Conservation (phyloP, 495 filamentous ascomycete genomes). For the Aspergillus cristatus region DNA sequence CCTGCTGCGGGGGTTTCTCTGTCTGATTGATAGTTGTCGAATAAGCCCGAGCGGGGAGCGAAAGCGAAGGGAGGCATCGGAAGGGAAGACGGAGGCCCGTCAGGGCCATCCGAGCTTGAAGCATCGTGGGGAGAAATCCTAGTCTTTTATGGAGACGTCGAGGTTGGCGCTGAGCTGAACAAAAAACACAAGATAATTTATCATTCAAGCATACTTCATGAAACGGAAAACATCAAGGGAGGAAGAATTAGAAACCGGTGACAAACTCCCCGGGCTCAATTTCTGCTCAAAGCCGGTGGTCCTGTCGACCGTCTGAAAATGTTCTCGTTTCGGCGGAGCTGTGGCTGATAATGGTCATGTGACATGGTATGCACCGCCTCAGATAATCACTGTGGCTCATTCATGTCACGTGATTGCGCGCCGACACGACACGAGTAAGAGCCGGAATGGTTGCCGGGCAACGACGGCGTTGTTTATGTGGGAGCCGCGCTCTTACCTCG, state of each 20-base stretch:
- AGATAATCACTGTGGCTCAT: constrained; percentile 5
- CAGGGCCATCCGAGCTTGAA: constrained; percentile 56
- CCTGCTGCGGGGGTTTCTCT: constrained; percentile 23
- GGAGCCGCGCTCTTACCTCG: constrained; percentile 5
- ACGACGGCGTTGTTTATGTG: constrained; percentile 10
- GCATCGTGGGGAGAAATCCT: constrained; percentile 32
- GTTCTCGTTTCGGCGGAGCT: background rate
- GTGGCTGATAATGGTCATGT: constrained; percentile 3
- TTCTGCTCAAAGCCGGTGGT: constrained; percentile 1
- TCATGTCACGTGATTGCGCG: constrained; percentile 10
- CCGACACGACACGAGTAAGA: constrained; percentile 6
- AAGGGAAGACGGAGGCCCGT: constrained; percentile 41
- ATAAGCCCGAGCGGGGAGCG: constrained; percentile 41
- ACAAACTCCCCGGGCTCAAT: too few species aligned
- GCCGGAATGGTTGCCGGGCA: constrained; percentile 11
- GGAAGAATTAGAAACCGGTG: too few species aligned
- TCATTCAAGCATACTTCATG: too few species aligned
- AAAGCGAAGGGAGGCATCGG: constrained; percentile 27
- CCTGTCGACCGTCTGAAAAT: too few species aligned
- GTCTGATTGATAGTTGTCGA: constrained; percentile 37
- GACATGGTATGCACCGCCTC: constrained; percentile 10
- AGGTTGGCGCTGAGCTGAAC: too few species aligned
- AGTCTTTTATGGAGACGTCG: too few species aligned
- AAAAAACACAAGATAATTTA: too few species aligned
- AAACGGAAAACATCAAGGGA: too few species aligned